phyloP scores from a whole-genome alignment of 352 stramenopile species.

The Globisporangium sylvaticum region DNA sequence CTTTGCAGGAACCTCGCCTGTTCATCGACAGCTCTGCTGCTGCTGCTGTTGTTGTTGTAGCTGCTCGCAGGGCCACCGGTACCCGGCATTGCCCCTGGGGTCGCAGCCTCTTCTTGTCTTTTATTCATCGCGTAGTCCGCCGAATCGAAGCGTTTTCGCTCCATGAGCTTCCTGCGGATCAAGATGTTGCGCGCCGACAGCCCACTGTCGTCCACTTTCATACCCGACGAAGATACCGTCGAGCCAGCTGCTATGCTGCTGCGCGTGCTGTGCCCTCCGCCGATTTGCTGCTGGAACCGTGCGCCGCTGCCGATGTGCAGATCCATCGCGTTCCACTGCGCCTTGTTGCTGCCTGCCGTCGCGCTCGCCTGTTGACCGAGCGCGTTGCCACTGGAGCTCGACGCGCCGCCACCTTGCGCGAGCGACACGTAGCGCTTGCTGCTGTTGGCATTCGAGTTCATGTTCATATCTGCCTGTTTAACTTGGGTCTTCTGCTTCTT shows the following conservation, averaged over 20 bases:
- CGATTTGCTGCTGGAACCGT: not conserved
- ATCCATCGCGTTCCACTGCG: conserved; percentile 46
- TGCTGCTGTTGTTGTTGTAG: not conserved
- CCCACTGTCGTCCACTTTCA: conserved; percentile 28
- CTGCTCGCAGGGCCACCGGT: not conserved
- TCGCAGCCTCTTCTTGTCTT: conserved; percentile 18
- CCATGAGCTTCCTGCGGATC: conserved; percentile 61
- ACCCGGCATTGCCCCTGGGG: not conserved
- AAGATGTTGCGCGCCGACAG: conserved; percentile 80
- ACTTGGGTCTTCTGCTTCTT: not conserved
- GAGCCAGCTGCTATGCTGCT: not conserved
- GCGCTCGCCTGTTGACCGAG: not conserved
- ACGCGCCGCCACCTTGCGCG: not conserved
- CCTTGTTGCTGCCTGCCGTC: conserved; percentile 27
- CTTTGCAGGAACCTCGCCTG: conserved; percentile 4
- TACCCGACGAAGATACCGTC: not conserved
- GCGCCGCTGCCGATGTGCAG: conserved; percentile 24
- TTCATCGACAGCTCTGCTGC: not conserved
- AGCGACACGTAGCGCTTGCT: conserved; percentile 2
- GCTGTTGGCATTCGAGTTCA: conserved; percentile 4
- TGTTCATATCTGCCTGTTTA: not conserved
- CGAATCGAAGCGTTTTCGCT: conserved; percentile 83
- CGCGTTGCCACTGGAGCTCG: not conserved
- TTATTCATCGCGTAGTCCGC: conserved; percentile 81
- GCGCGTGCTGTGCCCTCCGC: not conserved